These are phyloP conservation scores for Dichotomocladium elegans DNA, from an alignment of 371 early-diverging fungal species.

Conservation along the genomic window DNA sequence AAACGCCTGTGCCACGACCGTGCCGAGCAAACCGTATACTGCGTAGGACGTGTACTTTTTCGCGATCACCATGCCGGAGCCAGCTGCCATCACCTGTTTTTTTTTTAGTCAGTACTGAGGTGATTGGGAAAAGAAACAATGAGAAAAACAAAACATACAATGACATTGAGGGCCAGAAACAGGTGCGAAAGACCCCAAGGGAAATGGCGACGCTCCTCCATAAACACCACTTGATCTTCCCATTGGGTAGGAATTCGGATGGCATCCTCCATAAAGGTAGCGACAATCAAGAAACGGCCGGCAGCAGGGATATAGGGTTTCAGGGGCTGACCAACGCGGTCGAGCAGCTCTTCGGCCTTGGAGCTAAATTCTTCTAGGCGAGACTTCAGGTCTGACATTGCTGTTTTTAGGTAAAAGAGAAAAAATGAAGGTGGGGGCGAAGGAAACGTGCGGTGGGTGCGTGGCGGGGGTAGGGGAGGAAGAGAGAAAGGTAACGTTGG, in stretches of 20 bases:
- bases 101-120: not conserved
- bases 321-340: slow-evolving; percentile 66
- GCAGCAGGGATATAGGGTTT: slow-evolving; percentile 87
- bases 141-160: slow-evolving; percentile 36
- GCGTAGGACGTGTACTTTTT: slow-evolving; percentile 73
- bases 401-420: slow-evolving; percentile 1
- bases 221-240: slow-evolving; percentile 77
- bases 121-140: not conserved
- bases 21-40: slow-evolving; percentile 70
- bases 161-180: slow-evolving; percentile 75
- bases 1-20: slow-evolving; percentile 79
- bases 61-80: slow-evolving; percentile 79
- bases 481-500: too few relatives aligned
- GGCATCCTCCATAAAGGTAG: slow-evolving; percentile 92
- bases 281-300: slow-evolving; percentile 86
- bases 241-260: slow-evolving; percentile 84
- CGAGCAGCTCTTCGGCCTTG: slow-evolving; percentile 40
- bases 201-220: slow-evolving; percentile 73
- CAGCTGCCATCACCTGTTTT: slow-evolving; percentile 60
- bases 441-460: too few relatives aligned
- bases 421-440: slow-evolving; percentile 5
- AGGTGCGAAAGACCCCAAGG: slow-evolving; percentile 67
- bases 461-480: too few relatives aligned
- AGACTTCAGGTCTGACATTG: slow-evolving; percentile 15
- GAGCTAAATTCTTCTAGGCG: slow-evolving; percentile 14